These are phyloP conservation scores for Tuber brumale DNA, from an alignment of 495 filamentous ascomycete species.

Conservation along the genomic window DNA sequence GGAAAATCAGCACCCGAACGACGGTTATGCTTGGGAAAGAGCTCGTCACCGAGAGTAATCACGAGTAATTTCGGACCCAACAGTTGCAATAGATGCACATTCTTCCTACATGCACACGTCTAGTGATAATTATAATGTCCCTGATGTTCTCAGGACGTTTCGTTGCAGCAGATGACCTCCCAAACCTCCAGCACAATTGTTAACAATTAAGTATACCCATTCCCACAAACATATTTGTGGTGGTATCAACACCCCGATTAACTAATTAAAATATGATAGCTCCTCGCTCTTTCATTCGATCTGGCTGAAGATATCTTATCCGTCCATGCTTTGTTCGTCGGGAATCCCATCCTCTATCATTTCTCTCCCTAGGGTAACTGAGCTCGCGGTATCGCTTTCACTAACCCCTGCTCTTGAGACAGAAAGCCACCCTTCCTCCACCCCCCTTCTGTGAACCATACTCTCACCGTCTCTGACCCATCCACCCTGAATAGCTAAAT, in stretches of 20 bases:
- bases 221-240: neutral
- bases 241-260: neutral
- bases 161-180: neutral
- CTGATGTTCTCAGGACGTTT: neutral
- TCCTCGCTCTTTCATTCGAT: conserved; percentile 4
- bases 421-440: conserved; percentile 5
- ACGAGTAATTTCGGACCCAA: neutral
- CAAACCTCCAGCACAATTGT: neutral
- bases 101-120: neutral
- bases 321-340: neutral
- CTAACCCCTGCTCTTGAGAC: neutral
- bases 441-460: conserved; percentile 8
- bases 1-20: neutral
- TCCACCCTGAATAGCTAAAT: conserved; percentile 14
- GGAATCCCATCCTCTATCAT: neutral
- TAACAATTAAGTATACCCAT: neutral
- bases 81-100: neutral
- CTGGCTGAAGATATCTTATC: conserved; percentile 13
- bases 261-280: neutral
- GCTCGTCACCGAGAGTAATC: neutral
- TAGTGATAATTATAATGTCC: neutral
- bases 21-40: neutral
- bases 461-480: conserved; percentile 12
- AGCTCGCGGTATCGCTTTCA: neutral
- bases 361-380: neutral